These are phyloP conservation scores for Hypoxylon sp. DNA, from an alignment of 2,329 filamentous ascomycete species.

Conservation along the genomic window DNA sequence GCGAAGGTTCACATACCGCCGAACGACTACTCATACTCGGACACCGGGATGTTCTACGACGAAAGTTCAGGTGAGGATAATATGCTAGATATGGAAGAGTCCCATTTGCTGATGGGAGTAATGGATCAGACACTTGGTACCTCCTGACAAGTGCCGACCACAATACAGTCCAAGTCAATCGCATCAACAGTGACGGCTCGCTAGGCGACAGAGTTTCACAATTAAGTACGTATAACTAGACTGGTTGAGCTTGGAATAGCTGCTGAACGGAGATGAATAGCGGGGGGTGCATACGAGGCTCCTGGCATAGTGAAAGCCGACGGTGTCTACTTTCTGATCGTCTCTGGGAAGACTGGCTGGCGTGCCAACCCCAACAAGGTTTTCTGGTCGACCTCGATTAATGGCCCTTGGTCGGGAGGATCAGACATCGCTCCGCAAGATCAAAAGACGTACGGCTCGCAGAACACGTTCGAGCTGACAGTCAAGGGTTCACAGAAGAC, in stretches of 20 bases:
- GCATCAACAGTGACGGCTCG: conserved; percentile 56
- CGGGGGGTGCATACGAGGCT: conserved; percentile 56
- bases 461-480: conserved; percentile 58
- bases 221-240: conserved; percentile 44
- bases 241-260: background rate
- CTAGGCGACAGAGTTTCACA: conserved; percentile 54
- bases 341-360: conserved; percentile 58
- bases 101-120: conserved; percentile 16
- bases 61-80: conserved; percentile 45
- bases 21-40: conserved; percentile 57
- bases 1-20: conserved; percentile 57
- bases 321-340: conserved; percentile 57
- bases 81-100: background rate
- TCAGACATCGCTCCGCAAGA: conserved; percentile 56
- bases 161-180: conserved; percentile 60
- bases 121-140: conserved; percentile 55
- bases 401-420: conserved; percentile 55
- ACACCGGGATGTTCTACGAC: conserved; percentile 60
- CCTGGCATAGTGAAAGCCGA: conserved; percentile 56
- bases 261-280: conserved; percentile 39
- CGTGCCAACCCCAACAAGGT: conserved; percentile 58
- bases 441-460: conserved; percentile 57
- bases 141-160: conserved; percentile 59
- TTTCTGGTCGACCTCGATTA: conserved; percentile 54
- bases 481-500: conserved; percentile 54